Evolutionary conservation across 139 green algal species (phyloP).

Genomic region (Haematococcus sp.): DNA sequence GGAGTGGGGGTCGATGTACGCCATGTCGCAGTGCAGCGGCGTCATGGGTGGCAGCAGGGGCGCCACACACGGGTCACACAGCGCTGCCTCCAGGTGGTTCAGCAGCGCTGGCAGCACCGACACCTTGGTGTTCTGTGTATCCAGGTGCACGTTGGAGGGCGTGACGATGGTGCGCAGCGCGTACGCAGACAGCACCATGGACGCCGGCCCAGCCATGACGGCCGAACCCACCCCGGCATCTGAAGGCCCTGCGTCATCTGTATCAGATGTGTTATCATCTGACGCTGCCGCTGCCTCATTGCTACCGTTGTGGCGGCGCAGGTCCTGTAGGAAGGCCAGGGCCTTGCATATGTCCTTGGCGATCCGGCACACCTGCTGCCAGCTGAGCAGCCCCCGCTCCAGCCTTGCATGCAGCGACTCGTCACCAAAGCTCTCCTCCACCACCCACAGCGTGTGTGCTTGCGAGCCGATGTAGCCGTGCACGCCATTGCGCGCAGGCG

Average conservation of each 20-base stretch:
- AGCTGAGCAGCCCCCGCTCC: constrained; percentile 53
- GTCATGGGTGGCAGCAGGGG: neutral
- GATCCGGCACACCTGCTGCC: constrained; percentile 46
- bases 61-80: constrained; percentile 12
- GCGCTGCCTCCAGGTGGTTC: constrained; percentile 47
- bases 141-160: constrained; percentile 45
- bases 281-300: neutral
- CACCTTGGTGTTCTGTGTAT: constrained; percentile 43
- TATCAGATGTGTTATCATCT: neutral
- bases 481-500: too few species aligned
- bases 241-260: neutral
- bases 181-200: constrained; percentile 36
- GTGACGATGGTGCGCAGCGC: constrained; percentile 38
- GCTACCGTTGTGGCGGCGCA: constrained; percentile 14
- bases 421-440: constrained; percentile 56
- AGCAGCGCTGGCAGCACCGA: constrained; percentile 52
- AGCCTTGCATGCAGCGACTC: constrained; percentile 42
- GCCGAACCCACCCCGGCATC: neutral
- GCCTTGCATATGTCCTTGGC: constrained; percentile 47
- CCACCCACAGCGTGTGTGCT: constrained; percentile 47
- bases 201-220: too few species aligned
- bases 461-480: neutral
- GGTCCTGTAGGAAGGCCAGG: constrained; percentile 50
- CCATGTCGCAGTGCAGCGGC: constrained; percentile 44
- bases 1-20: constrained; percentile 50